Evolutionary conservation across 257 asterid species (phyloP).

Genomic region (Marsdenia floribunda): DNA sequence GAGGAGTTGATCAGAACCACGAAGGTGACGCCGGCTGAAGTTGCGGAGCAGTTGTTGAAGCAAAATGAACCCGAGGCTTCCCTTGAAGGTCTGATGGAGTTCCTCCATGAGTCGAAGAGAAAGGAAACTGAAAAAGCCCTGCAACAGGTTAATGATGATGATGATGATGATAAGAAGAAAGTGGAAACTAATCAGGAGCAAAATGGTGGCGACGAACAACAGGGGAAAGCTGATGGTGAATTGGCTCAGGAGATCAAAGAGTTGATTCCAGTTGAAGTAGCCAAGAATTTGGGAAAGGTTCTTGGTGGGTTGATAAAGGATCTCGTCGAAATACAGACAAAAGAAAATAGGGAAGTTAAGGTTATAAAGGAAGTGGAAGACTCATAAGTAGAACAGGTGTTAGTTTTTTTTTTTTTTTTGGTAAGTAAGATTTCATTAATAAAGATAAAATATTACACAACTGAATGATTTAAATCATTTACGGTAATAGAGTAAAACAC

Average conservation of each 20-base stretch:
- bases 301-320: slow-evolving; percentile 37
- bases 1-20: slow-evolving; percentile 36
- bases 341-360: slow-evolving; percentile 19
- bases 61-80: slow-evolving; percentile 35
- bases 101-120: slow-evolving; percentile 30
- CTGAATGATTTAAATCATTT: no score
- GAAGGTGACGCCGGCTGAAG: slow-evolving; percentile 58
- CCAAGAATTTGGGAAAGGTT: slow-evolving; percentile 37
- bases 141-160: no score
- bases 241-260: background rate
- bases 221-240: background rate
- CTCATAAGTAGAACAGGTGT: background rate
- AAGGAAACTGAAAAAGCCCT: slow-evolving; percentile 23
- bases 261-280: background rate
- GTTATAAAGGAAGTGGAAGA: slow-evolving; percentile 9
- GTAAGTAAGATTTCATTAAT: no score
- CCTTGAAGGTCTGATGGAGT: slow-evolving; percentile 43
- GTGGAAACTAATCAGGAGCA: slow-evolving; percentile 1
- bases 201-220: background rate
- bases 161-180: background rate
- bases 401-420: no score
- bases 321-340: slow-evolving; percentile 18
- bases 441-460: no score
- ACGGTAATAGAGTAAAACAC: no score
- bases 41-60: slow-evolving; percentile 68